Evolutionary conservation across 305 asterid genomes (phyloP).

Genomic region (Euphrasia arctica): DNA sequence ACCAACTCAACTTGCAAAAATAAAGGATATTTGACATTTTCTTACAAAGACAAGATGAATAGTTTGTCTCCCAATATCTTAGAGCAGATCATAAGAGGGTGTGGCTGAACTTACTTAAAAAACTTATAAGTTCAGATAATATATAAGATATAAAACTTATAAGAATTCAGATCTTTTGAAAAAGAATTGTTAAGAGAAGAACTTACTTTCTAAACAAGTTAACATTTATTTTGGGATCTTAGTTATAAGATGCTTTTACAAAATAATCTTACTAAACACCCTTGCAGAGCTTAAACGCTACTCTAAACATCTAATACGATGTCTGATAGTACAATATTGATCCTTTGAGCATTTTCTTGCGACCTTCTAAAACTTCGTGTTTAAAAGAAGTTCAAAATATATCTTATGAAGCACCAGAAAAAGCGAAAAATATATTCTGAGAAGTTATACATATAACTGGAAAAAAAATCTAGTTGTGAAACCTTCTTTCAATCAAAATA

Average conservation of each 20-base stretch:
- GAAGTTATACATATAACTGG: conserved; percentile 6
- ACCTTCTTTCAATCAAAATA: not conserved
- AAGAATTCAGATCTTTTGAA: not conserved
- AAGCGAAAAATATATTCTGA: not conserved
- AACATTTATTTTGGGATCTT: not conserved
- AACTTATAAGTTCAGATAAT: not conserved
- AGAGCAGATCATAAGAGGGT: not conserved
- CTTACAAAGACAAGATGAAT: not conserved
- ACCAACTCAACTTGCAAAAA: not conserved
- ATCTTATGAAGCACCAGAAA: not conserved
- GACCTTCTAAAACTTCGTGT: not conserved
- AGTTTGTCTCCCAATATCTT: not conserved
- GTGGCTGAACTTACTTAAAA: not conserved
- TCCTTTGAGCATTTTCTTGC: not conserved
- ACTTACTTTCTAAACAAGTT: not conserved
- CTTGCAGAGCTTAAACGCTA: not conserved
- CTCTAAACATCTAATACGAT: not conserved
- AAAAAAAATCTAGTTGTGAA: conserved; percentile 5
- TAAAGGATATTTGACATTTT: conserved; percentile 1
- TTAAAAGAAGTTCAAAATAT: not conserved
- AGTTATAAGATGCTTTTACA: not conserved
- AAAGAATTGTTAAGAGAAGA: not conserved
- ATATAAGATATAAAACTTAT: no score
- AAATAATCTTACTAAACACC: not conserved
- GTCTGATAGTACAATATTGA: not conserved